phyloP scores from a whole-genome alignment of 2,329 filamentous ascomycete species.

The Cladophialophora yegresii region DNA sequence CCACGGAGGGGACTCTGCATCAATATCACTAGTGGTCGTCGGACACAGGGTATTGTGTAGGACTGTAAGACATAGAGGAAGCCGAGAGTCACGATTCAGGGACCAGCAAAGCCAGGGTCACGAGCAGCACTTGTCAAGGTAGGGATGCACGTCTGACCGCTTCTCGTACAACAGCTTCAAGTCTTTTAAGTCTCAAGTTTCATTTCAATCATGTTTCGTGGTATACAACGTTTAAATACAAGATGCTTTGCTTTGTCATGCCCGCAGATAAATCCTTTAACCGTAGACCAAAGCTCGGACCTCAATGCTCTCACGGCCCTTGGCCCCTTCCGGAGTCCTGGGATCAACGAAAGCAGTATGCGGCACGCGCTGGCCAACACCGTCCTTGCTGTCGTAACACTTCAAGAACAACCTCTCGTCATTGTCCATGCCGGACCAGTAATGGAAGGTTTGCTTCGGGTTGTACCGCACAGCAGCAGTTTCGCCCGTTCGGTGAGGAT shows the following conservation, averaged over 20 bases:
- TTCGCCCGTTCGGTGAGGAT: conserved; percentile 70
- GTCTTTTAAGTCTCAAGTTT: background rate
- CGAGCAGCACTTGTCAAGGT: too few relatives aligned
- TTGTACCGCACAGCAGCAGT: conserved; percentile 69
- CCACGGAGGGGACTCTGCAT: too few relatives aligned
- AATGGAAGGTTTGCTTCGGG: conserved; percentile 70
- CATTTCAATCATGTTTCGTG: background rate
- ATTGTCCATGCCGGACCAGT: conserved; percentile 75
- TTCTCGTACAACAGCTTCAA: background rate
- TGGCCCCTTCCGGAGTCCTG: conserved; percentile 67
- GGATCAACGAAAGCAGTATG: conserved; percentile 81
- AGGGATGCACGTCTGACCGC: too few relatives aligned
- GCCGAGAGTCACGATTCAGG: too few relatives aligned
- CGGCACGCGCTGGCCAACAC: conserved; percentile 54
- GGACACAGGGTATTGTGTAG: too few relatives aligned
- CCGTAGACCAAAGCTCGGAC: conserved; percentile 84
- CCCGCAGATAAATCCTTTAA: conserved; percentile 26
- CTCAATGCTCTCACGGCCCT: conserved; percentile 83
- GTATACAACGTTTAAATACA: background rate
- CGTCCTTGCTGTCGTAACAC: conserved; percentile 70
- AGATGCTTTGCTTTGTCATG: background rate
- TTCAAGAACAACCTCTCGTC: conserved; percentile 74
- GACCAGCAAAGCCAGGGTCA: too few relatives aligned
- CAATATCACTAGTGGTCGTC: too few relatives aligned
- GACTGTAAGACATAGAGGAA: too few relatives aligned